A percentile compares a stretch with the other conserved stretches of the same genome.
These are phyloP conservation scores for Pseudogymnoascus sp. DNA, from an alignment of 2,329 filamentous ascomycete genomes.

Conservation along the genomic window DNA sequence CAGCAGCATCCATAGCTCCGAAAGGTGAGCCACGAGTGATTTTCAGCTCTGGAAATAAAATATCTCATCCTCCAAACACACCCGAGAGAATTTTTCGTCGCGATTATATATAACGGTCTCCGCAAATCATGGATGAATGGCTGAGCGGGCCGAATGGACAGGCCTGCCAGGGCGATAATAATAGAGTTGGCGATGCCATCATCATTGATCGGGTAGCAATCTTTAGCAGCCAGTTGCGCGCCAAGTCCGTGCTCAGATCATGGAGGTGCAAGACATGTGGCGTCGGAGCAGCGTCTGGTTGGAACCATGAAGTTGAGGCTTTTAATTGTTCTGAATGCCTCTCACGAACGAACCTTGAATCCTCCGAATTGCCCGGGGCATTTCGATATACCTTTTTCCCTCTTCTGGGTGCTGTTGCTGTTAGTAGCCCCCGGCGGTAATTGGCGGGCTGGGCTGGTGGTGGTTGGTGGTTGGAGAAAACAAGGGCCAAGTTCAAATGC, in stretches of 20 bases:
- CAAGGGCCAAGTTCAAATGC: neutral
- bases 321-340: neutral
- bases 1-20: neutral
- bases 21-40: neutral
- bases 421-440: neutral
- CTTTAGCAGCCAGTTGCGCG: neutral
- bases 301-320: neutral
- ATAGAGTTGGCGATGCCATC: slow-evolving; percentile 5
- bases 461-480: neutral
- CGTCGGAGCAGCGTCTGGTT: neutral
- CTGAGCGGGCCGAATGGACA: slow-evolving; percentile 3
- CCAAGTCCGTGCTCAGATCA: neutral
- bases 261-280: neutral
- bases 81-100: neutral
- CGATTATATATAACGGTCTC: neutral
- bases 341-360: neutral
- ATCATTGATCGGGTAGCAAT: slow-evolving; percentile 2
- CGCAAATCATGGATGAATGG: slow-evolving; percentile 1
- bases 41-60: neutral
- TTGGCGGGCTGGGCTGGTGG: neutral
- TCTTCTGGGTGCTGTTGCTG: neutral
- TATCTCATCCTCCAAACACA: neutral
- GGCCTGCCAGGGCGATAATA: neutral
- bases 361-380: neutral
- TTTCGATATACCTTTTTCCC: neutral